A percentile compares a stretch with the other conserved stretches of the same genome.
Evolutionary conservation across 441 rosid genomes (phyloP).

Genomic region (Lepidium campestre): DNA sequence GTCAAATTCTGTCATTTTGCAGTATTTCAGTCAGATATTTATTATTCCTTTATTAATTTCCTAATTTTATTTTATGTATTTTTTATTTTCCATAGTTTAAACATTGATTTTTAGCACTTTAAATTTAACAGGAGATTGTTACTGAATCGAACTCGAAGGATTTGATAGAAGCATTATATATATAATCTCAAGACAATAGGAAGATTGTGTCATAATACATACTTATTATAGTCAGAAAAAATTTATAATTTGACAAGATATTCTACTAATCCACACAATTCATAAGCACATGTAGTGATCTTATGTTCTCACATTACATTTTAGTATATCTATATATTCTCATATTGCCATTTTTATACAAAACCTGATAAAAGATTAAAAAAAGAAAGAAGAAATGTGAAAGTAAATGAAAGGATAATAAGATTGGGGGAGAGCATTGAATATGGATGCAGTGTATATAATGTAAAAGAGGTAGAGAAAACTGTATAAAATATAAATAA

Average conservation of each 20-base stretch:
- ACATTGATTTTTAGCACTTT: neutral
- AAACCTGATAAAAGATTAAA: neutral
- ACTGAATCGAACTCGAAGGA: neutral
- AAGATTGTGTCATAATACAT: neutral
- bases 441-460: constrained; percentile 14
- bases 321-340: neutral
- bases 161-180: neutral
- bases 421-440: neutral
- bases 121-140: neutral
- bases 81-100: neutral
- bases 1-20: neutral
- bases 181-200: neutral
- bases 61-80: neutral
- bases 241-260: neutral
- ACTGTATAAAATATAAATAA: constrained; percentile 19
- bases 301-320: neutral
- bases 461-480: constrained; percentile 20
- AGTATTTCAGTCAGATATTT: neutral
- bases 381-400: neutral
- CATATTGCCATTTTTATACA: constrained; percentile 2
- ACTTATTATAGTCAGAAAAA: neutral
- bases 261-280: constrained; percentile 2
- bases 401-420: constrained; percentile 3
- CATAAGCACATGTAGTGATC: neutral
- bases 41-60: neutral